Evolutionary conservation across 257 asterid species (phyloP).

Genomic region (Thymus quinquecostatus): DNA sequence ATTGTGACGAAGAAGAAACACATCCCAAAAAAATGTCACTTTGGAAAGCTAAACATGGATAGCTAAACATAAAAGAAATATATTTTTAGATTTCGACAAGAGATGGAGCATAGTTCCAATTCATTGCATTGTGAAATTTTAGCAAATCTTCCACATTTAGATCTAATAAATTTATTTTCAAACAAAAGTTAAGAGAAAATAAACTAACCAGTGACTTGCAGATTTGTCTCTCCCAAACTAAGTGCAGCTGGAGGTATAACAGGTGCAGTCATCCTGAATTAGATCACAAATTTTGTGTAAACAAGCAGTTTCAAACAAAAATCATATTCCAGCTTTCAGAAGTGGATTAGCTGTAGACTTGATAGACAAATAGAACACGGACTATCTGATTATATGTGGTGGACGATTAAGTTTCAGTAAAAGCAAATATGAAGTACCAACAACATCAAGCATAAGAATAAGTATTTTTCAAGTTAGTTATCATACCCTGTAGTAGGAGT

Average conservation of each 20-base stretch:
- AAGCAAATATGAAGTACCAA: conserved; percentile 20
- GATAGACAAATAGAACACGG: not conserved
- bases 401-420: not conserved
- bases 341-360: conserved; percentile 14
- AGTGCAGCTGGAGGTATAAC: conserved; percentile 85
- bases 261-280: conserved; percentile 92
- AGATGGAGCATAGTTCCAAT: conserved; percentile 1
- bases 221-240: conserved; percentile 70
- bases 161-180: not conserved
- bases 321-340: conserved; percentile 8
- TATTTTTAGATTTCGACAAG: not conserved
- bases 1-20: not conserved
- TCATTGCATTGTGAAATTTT: not conserved
- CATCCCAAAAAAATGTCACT: no score
- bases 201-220: conserved; percentile 66
- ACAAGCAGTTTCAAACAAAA: not conserved
- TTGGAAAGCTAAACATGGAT: not conserved
- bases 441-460: conserved; percentile 3
- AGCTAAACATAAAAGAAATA: not conserved
- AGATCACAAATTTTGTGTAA: conserved; percentile 18
- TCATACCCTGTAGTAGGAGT: conserved; percentile 97
- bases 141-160: not conserved
- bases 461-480: conserved; percentile 6
- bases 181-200: conserved; percentile 13
- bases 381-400: not conserved